Conservation (phyloP, 331 rosid genomes). For the Acacia concinna region DNA sequence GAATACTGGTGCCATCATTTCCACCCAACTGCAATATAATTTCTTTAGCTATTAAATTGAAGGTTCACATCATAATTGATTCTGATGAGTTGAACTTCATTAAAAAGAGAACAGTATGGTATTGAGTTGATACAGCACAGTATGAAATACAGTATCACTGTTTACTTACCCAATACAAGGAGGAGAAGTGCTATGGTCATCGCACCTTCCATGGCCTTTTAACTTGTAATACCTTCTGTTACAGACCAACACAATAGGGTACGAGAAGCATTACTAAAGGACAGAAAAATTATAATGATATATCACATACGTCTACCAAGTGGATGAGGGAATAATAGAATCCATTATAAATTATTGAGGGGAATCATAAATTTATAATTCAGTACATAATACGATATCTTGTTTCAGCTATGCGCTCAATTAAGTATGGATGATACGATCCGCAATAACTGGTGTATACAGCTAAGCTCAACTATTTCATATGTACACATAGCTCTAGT, state of each 20-base stretch:
- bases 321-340: neutral
- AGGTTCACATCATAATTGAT: conserved; percentile 2
- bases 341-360: neutral
- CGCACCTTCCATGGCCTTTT: conserved; percentile 79
- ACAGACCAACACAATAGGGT: neutral
- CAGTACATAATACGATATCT: neutral
- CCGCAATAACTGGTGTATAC: neutral
- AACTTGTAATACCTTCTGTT: conserved; percentile 81
- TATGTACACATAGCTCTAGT: neutral
- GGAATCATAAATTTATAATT: neutral
- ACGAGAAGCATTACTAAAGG: neutral
- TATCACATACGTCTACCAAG: neutral
- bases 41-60: conserved; percentile 21
- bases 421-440: neutral
- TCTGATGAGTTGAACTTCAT: neutral
- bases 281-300: neutral
- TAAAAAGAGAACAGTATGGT: conserved; percentile 14
- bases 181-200: conserved; percentile 67
- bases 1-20: conserved; percentile 62
- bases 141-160: conserved; percentile 7
- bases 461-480: neutral
- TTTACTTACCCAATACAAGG: conserved; percentile 83
- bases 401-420: neutral
- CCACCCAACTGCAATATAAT: conserved; percentile 51
- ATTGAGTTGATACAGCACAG: neutral